A percentile compares a stretch with the other conserved stretches of the same genome.
These are phyloP conservation scores for Trametes meyenii DNA, from an alignment of 768 basidiomycete genomes.

Conservation along the genomic window DNA sequence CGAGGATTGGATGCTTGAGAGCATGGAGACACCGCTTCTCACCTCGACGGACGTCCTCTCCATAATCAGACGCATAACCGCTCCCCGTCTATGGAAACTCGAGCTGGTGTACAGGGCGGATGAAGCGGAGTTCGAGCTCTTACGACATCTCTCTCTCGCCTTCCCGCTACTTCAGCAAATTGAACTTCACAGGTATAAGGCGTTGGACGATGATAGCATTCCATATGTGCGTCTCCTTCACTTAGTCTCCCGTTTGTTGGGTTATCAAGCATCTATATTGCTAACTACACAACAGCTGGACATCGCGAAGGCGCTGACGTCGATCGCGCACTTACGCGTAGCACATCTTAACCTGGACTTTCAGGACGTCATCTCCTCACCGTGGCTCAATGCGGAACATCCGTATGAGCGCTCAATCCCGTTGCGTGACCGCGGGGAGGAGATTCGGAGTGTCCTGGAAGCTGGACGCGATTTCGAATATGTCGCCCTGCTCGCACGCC, in stretches of 20 bases:
- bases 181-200: constrained; percentile 4
- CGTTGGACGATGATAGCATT: background rate
- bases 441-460: background rate
- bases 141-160: background rate
- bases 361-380: background rate
- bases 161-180: background rate
- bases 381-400: background rate
- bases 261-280: background rate
- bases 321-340: background rate
- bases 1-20: background rate
- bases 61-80: background rate
- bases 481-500: background rate
- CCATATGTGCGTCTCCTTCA: background rate
- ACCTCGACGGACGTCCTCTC: background rate
- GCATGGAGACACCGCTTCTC: background rate
- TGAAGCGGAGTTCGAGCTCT: background rate
- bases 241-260: background rate
- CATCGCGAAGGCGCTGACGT: background rate
- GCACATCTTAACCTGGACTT: background rate
- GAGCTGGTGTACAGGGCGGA: background rate
- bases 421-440: background rate
- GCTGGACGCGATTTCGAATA: background rate
- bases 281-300: background rate
- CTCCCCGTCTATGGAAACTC: background rate
- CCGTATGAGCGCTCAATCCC: background rate